These are phyloP conservation scores for Ceratocystis lukuohia DNA, from an alignment of 2,329 filamentous ascomycete species.

Conservation along the genomic window DNA sequence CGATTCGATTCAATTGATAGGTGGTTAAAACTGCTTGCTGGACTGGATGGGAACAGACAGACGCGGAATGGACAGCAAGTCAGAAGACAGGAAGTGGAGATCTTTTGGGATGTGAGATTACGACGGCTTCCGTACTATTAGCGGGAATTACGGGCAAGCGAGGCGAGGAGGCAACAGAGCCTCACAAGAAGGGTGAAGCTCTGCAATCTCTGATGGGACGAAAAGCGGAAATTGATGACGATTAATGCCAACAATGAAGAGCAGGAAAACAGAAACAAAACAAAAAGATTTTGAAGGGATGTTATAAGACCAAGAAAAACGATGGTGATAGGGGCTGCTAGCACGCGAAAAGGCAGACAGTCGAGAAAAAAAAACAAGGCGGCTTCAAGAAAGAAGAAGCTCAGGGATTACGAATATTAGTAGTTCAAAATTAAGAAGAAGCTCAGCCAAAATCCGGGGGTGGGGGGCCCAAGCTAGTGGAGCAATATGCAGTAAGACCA, in stretches of 20 bases:
- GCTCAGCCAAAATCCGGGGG: not conserved
- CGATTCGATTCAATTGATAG: not conserved
- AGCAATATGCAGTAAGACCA: not conserved
- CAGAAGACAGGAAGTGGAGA: not conserved
- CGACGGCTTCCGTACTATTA: not conserved
- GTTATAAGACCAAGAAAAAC: not conserved
- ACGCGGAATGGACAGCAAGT: not conserved
- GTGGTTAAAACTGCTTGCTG: not conserved
- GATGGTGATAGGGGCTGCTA: slow-evolving; percentile 11
- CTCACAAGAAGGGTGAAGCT: no score
- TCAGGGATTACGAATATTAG: not conserved
- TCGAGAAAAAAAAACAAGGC: not conserved
- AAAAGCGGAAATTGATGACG: not conserved
- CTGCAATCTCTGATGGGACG: not conserved
- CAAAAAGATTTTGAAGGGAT: not conserved
- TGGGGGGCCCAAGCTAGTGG: not conserved
- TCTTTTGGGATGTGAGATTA: not conserved
- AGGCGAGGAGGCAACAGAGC: not conserved
- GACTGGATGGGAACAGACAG: not conserved
- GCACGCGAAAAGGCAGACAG: slow-evolving; percentile 1
- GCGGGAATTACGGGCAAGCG: slow-evolving; percentile 4
- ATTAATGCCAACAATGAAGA: not conserved
- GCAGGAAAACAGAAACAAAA: not conserved
- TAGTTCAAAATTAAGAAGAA: not conserved
- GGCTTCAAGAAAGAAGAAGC: not conserved